These are phyloP conservation scores for Termitomyces sp. DNA, from an alignment of 768 basidiomycete genomes.

Conservation along the genomic window DNA sequence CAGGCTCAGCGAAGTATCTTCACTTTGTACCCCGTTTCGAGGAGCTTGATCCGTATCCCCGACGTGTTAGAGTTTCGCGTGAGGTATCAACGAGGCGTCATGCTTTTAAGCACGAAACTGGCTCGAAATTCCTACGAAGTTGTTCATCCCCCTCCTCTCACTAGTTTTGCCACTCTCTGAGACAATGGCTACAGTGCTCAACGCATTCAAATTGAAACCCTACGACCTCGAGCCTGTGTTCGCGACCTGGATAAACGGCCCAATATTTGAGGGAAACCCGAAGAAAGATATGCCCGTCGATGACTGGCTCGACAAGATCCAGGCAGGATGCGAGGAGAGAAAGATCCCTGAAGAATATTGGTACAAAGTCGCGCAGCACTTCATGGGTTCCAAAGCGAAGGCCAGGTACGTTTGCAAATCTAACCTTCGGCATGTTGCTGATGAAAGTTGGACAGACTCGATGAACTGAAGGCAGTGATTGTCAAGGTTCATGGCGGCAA, in stretches of 20 bases:
- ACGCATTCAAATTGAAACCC: slow-evolving; percentile 78
- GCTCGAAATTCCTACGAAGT: background rate
- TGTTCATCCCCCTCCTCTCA: background rate
- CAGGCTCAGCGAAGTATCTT: background rate
- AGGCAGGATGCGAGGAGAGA: slow-evolving; percentile 65
- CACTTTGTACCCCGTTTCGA: background rate
- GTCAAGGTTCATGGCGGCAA: slow-evolving; percentile 72
- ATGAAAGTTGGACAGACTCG: slow-evolving; percentile 36
- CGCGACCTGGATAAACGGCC: slow-evolving; percentile 64
- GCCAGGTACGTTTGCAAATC: slow-evolving; percentile 38
- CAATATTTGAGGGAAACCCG: slow-evolving; percentile 63
- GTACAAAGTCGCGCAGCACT: slow-evolving; percentile 80
- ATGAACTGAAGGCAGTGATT: slow-evolving; percentile 73
- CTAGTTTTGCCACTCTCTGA: slow-evolving; percentile 2
- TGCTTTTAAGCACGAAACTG: slow-evolving; percentile 13
- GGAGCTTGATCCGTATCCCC: background rate
- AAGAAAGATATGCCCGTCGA: slow-evolving; percentile 71
- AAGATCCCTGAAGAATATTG: slow-evolving; percentile 79
- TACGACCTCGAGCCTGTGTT: slow-evolving; percentile 72
- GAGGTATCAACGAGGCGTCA: slow-evolving; percentile 21
- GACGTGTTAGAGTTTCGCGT: slow-evolving; percentile 9
- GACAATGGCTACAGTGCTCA: slow-evolving; percentile 44
- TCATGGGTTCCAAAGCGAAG: slow-evolving; percentile 70
- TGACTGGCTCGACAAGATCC: slow-evolving; percentile 73
- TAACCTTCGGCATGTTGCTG: background rate